Percentiles rank a stretch among this genome's conserved stretches.
phyloP scores from a whole-genome alignment of 2,329 filamentous ascomycete species.

The Grosmannia penicillata region DNA sequence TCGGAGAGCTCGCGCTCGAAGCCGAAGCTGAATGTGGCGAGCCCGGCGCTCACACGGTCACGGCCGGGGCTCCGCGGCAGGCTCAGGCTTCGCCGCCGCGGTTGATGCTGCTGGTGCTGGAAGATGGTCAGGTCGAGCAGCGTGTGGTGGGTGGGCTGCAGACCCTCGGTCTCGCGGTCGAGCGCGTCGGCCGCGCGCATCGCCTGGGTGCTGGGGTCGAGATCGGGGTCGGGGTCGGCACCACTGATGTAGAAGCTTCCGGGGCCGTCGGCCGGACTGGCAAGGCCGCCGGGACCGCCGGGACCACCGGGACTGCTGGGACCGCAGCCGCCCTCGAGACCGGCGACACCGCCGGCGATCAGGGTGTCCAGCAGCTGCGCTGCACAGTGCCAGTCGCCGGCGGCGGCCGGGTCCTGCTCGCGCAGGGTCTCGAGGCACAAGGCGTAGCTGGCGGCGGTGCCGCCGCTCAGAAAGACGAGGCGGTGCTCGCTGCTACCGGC shows the following conservation, averaged over 20 bases:
- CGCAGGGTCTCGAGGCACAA: constrained; percentile 40
- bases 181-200: constrained; percentile 46
- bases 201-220: constrained; percentile 36
- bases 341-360: constrained; percentile 31
- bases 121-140: constrained; percentile 30
- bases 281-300: background rate
- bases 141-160: constrained; percentile 30
- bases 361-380: constrained; percentile 35
- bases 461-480: constrained; percentile 46
- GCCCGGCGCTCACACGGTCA: no score
- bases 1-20: no score
- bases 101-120: no score
- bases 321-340: constrained; percentile 12
- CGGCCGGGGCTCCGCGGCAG: no score
- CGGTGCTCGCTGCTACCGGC: constrained; percentile 14
- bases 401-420: constrained; percentile 26
- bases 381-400: constrained; percentile 33
- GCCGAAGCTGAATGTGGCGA: no score
- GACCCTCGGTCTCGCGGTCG: constrained; percentile 36
- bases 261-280: background rate
- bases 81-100: constrained; percentile 31
- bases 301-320: background rate
- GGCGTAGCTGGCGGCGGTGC: constrained; percentile 37
- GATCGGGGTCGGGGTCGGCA: constrained; percentile 10
- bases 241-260: background rate